Base-by-base conservation (phyloP, 2,329 filamentous ascomycete genomes). In the Colletotrichum sp. region DNA sequence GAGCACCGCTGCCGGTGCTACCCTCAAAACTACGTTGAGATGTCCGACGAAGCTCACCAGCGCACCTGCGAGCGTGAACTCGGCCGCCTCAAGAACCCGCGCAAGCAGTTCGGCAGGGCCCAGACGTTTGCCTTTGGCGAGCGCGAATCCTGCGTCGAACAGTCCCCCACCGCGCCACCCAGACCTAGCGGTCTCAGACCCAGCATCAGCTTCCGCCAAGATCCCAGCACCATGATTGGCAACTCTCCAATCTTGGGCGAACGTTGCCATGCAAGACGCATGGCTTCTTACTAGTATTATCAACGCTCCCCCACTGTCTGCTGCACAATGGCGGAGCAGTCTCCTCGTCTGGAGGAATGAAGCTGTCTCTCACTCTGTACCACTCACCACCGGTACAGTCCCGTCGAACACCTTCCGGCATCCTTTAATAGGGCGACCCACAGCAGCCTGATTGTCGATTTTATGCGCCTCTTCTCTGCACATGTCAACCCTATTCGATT, bases 71-170 rank as follows among this genome's bases (percentile, higher is more conserved):
- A 99, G 87, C 94, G 95, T 79, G 96, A 98, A 81, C 93, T 99
- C 89, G 95, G 96, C 81, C 96, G 96, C 83, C 92, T 99, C 80
- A 96, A 97, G 85, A 94, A 97, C 83, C 90, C 88, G 80, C 92
- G 96, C 80, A 94, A 94, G 79, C 97, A 96, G 81, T 89, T 99
- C 72, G 91, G 92, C 83, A 92, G 97, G 78, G 96, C 97, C 36
- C 94, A 97, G 85, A 99, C 97, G 2, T 99, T 97, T 87, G 96
- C 97, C 32, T 98, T 98, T 85, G 97, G 96, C 61, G 92, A 97
- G 82, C 91, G 93, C 67, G 87, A 89, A 58, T 83, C 84, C n/a
- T 84, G 86, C 77, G 83, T 90, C 59, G 87, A 91, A 63, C 89
- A 91, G 74, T 92, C 91, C n/a, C 91, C 91, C 4, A 92, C 90